Conservation (phyloP, 1,284 basidiomycete genomes). For the Ustilago xerochloae region DNA sequence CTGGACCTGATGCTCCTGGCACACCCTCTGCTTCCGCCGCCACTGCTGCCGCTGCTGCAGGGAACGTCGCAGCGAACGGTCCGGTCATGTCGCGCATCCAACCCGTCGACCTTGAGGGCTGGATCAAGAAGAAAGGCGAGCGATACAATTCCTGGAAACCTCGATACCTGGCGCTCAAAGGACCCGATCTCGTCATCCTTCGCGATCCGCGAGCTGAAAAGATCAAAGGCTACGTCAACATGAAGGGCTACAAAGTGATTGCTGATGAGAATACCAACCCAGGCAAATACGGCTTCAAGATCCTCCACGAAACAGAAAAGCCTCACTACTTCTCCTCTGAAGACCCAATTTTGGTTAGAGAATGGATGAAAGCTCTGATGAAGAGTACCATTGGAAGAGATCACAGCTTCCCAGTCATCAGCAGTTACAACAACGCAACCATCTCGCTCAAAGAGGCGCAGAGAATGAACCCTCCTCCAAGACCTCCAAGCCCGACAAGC, state of each 20-base stretch:
- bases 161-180: slow-evolving; percentile 94
- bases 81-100: slow-evolving; percentile 64
- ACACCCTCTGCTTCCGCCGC: slow-evolving; percentile 52
- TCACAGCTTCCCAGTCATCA: slow-evolving; percentile 79
- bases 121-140: slow-evolving; percentile 96
- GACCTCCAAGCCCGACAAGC: slow-evolving; percentile 89
- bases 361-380: slow-evolving; percentile 99
- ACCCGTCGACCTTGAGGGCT: slow-evolving; percentile 72
- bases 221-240: slow-evolving; percentile 94
- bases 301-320: slow-evolving; percentile 88
- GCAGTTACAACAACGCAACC: slow-evolving; percentile 95
- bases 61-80: slow-evolving; percentile 11
- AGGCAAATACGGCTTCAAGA: slow-evolving; percentile 93
- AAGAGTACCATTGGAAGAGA: slow-evolving; percentile 91
- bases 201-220: slow-evolving; percentile 68
- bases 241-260: slow-evolving; percentile 90
- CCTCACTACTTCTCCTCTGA: slow-evolving; percentile 91
- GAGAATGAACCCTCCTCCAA: slow-evolving; percentile 91
- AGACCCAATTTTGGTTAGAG: slow-evolving; percentile 83
- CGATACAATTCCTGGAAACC: slow-evolving; percentile 92
- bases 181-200: slow-evolving; percentile 72
- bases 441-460: slow-evolving; percentile 94
- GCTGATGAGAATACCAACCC: slow-evolving; percentile 92
- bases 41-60: slow-evolving; percentile 42
- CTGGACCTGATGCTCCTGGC: slow-evolving; percentile 28